Evolutionary conservation across 345 rosid species (phyloP).

Genomic region (Rhodamnia rubescens): DNA sequence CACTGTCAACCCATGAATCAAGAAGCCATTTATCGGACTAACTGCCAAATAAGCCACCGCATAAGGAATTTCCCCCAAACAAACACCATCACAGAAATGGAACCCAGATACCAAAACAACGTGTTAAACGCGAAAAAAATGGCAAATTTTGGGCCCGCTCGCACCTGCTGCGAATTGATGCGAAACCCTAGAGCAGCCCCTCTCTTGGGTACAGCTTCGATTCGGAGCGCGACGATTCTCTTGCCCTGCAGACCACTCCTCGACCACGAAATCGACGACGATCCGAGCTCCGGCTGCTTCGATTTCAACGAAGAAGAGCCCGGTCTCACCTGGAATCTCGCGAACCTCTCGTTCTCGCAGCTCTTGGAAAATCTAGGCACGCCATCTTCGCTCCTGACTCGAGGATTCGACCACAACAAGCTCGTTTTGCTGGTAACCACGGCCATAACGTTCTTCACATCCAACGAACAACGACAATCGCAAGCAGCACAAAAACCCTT

Average conservation of each 20-base stretch:
- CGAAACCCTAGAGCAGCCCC: slow-evolving; percentile 6
- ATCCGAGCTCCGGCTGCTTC: slow-evolving; percentile 1
- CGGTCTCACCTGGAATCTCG: not conserved
- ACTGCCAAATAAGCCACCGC: not conserved
- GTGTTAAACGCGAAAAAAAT: not conserved
- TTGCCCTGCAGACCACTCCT: slow-evolving; percentile 29
- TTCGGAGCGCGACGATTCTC: slow-evolving; percentile 18
- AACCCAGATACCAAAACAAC: not conserved
- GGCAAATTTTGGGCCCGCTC: not conserved
- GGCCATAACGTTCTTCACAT: not conserved
- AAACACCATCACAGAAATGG: not conserved
- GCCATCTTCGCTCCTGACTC: not conserved
- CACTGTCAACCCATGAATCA: not conserved
- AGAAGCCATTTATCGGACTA: not conserved
- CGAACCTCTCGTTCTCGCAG: not conserved
- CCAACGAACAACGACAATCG: not conserved
- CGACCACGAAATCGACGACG: not conserved
- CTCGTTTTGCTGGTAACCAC: not conserved
- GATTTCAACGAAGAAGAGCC: not conserved
- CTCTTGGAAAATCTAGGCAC: not conserved
- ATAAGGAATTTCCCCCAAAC: not conserved
- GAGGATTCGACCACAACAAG: not conserved
- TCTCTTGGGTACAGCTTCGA: slow-evolving; percentile 11
- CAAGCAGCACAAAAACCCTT: not conserved
- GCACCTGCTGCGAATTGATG: slow-evolving; percentile 44